These are phyloP conservation scores for Macrophomina phaseolina DNA, from an alignment of 2,329 filamentous ascomycete species.

Conservation along the genomic window DNA sequence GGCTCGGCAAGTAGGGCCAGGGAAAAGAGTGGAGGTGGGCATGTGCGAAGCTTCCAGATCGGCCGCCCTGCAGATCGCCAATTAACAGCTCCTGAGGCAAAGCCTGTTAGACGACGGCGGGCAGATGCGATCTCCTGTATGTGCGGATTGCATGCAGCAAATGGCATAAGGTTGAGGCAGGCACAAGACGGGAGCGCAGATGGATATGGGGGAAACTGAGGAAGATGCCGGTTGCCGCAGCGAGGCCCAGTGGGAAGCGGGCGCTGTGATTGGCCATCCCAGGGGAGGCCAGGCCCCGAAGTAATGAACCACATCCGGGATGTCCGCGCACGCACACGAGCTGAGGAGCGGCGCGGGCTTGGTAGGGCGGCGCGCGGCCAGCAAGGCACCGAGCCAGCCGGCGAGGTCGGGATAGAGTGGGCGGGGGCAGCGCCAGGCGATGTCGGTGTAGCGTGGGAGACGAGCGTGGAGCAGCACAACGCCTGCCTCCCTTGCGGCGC, in stretches of 20 bases:
- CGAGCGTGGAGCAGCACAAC: constrained; percentile 10
- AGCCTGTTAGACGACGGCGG: not conserved
- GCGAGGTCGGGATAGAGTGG: constrained; percentile 24
- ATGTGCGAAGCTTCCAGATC: constrained; percentile 23
- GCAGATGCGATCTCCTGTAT: constrained; percentile 10
- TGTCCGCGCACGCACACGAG: constrained; percentile 20
- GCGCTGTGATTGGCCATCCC: not conserved
- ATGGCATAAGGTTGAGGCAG: constrained; percentile 11
- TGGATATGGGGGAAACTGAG: not conserved
- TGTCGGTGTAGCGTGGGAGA: constrained; percentile 12
- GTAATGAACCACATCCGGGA: constrained; percentile 19
- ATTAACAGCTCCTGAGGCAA: not conserved
- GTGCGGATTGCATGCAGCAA: constrained; percentile 18
- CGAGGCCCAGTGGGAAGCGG: not conserved
- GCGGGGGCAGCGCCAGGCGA: not conserved
- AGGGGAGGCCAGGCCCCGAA: constrained; percentile 6
- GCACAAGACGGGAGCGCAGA: not conserved
- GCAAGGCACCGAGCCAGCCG: not conserved
- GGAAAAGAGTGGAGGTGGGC: constrained; percentile 8
- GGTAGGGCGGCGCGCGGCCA: not conserved
- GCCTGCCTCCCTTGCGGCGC: constrained; percentile 17
- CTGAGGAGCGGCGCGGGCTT: constrained; percentile 3
- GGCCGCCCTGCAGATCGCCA: constrained; percentile 21
- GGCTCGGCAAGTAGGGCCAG: not conserved
- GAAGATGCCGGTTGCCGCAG: constrained; percentile 15